Evolutionary conservation across 192 early-diverging fungal genomes (phyloP).

Genomic region (Entophlyctis luteolus): DNA sequence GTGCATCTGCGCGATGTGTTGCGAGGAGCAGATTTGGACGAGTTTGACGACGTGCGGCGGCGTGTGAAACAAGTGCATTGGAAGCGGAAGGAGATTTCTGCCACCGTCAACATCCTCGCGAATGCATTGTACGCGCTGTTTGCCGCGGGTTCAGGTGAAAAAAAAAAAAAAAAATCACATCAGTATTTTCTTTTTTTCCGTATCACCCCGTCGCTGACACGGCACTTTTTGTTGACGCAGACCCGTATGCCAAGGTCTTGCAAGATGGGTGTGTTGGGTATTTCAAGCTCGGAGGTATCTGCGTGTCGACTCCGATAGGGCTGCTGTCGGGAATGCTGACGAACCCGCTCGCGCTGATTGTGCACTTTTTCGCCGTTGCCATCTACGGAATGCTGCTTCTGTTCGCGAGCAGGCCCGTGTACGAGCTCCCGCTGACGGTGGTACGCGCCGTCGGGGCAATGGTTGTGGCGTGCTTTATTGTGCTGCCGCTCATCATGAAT

Average conservation of each 20-base stretch:
- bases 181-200: too few relatives aligned
- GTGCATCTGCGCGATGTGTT: constrained; percentile 68
- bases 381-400: constrained; percentile 40
- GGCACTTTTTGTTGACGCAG: constrained; percentile 33
- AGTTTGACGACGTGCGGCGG: constrained; percentile 43
- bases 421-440: constrained; percentile 26
- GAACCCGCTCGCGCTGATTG: constrained; percentile 69
- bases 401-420: constrained; percentile 16
- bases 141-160: constrained; percentile 69
- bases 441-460: constrained; percentile 31
- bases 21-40: constrained; percentile 45
- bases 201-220: too few relatives aligned
- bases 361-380: constrained; percentile 93
- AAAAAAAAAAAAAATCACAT: neutral
- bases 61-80: constrained; percentile 70
- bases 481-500: constrained; percentile 35
- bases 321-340: constrained; percentile 77
- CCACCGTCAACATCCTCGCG: constrained; percentile 86
- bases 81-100: constrained; percentile 67
- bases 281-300: constrained; percentile 77
- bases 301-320: constrained; percentile 75
- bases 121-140: constrained; percentile 89
- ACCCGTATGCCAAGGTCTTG: constrained; percentile 67
- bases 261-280: constrained; percentile 86
- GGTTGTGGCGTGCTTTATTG: constrained; percentile 35